phyloP scores from a whole-genome alignment of 140 eudicot species.

The Senecio squalidus region DNA sequence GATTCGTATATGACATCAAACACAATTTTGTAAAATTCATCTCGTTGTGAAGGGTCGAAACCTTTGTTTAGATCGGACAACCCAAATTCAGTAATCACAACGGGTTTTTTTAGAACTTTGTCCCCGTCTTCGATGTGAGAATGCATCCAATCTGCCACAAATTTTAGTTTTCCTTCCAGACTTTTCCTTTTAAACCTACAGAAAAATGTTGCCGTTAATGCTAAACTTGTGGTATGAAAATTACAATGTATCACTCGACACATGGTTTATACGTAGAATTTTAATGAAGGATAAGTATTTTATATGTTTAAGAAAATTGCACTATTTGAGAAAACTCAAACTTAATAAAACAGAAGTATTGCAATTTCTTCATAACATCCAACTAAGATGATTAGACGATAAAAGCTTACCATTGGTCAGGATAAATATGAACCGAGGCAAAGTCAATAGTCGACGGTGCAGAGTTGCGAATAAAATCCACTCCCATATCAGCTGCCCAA shows the following conservation, averaged over 20 bases:
- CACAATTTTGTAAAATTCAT: conserved; percentile 48
- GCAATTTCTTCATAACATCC: background rate
- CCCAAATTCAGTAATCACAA: conserved; percentile 86
- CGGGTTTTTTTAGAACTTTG: conserved; percentile 63
- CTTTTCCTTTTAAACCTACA: conserved; percentile 57
- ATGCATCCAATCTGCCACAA: conserved; percentile 71
- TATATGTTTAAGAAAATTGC: too few species aligned
- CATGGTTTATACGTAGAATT: too few species aligned
- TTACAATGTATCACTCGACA: too few species aligned
- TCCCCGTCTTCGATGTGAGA: conserved; percentile 96
- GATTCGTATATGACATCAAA: conserved; percentile 76
- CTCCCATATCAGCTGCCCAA: conserved; percentile 89
- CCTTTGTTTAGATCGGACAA: conserved; percentile 62
- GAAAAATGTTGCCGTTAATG: background rate
- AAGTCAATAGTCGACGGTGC: conserved; percentile 74
- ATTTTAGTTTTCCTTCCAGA: conserved; percentile 59
- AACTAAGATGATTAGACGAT: too few species aligned
- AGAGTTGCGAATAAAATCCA: conserved; percentile 89
- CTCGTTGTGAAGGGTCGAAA: conserved; percentile 63
- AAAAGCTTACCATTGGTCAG: conserved; percentile 91
- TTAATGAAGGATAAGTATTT: too few species aligned
- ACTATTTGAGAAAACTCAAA: too few species aligned
- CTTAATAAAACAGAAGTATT: too few species aligned
- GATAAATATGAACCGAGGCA: conserved; percentile 94
- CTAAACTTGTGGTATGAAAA: background rate